Conservation (phyloP, 2,329 filamentous ascomycete genomes). For the Neopestalotiopsis sp. region DNA sequence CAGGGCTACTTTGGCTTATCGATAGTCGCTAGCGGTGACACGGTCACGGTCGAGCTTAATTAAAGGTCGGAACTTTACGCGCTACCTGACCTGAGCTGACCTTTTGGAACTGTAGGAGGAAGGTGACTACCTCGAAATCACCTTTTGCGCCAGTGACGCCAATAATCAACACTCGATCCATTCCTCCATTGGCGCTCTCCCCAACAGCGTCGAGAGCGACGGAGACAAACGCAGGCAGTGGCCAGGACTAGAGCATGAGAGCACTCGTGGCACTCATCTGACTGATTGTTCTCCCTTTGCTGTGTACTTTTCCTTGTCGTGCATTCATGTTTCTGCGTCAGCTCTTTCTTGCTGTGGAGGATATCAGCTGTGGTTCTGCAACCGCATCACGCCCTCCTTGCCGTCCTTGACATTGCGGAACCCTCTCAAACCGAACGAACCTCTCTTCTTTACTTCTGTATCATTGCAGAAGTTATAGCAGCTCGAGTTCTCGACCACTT, state of each 20-base stretch:
- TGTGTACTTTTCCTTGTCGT: not conserved
- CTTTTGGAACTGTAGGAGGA: too few relatives aligned
- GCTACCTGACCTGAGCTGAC: not conserved
- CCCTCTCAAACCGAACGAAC: not conserved
- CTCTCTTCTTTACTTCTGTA: not conserved
- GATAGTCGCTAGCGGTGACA: not conserved
- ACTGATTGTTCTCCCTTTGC: not conserved
- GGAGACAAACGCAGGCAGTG: not conserved
- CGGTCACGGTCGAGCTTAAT: slow-evolving; percentile 1
- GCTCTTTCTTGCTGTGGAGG: not conserved
- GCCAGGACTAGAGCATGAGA: not conserved
- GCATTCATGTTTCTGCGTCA: not conserved
- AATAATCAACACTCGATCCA: not conserved
- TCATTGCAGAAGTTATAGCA: not conserved
- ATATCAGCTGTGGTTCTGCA: not conserved
- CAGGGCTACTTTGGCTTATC: not conserved
- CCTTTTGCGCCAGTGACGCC: not conserved
- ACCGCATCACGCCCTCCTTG: not conserved
- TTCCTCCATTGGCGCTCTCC: not conserved
- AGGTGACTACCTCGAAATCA: not conserved
- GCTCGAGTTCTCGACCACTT: not conserved
- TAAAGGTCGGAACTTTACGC: not conserved
- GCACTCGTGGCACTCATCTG: not conserved
- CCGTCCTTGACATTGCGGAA: not conserved
- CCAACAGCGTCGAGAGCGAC: not conserved